A percentile compares a stretch with the other conserved stretches of the same genome.
These are phyloP conservation scores for Talaromyces marneffei DNA, from an alignment of 2,329 filamentous ascomycete genomes.

Conservation along the genomic window DNA sequence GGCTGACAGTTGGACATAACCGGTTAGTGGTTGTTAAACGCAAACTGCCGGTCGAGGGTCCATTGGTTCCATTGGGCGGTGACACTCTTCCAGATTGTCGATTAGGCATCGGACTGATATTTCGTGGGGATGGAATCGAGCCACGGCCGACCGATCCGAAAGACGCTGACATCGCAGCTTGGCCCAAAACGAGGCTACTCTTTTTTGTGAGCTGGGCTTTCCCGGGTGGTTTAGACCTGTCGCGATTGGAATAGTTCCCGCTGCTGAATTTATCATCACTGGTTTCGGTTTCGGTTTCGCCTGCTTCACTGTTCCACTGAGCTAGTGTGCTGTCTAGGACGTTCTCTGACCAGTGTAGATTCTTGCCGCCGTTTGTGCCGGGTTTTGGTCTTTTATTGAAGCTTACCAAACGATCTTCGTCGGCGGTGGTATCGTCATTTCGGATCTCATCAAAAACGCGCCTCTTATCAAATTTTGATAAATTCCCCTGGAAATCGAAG, in stretches of 20 bases:
- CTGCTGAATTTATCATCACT: conserved; percentile 41
- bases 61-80: conserved; percentile 34
- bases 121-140: conserved; percentile 30
- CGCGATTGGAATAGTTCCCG: conserved; percentile 42
- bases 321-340: conserved; percentile 62
- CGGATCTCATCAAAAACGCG: conserved; percentile 87
- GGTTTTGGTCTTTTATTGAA: conserved; percentile 67
- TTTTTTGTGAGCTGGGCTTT: conserved; percentile 37
- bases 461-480: conserved; percentile 93
- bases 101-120: conserved; percentile 36
- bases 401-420: conserved; percentile 81
- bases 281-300: conserved; percentile 49
- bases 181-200: conserved; percentile 36
- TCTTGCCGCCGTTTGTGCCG: conserved; percentile 75
- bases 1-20: conserved; percentile 54
- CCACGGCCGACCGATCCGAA: conserved; percentile 30
- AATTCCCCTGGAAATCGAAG: conserved; percentile 83
- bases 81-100: conserved; percentile 38
- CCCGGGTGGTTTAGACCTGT: conserved; percentile 34
- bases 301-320: conserved; percentile 68
- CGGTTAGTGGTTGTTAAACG: conserved; percentile 50
- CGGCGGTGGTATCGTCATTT: conserved; percentile 81
- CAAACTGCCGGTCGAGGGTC: conserved; percentile 40
- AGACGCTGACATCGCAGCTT: conserved; percentile 32
- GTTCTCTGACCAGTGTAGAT: conserved; percentile 85